A percentile compares a stretch with the other conserved stretches of the same genome.
phyloP scores from a whole-genome alignment of 2,329 filamentous ascomycete genomes.

The Stachybotrys chlorohalonatus region DNA sequence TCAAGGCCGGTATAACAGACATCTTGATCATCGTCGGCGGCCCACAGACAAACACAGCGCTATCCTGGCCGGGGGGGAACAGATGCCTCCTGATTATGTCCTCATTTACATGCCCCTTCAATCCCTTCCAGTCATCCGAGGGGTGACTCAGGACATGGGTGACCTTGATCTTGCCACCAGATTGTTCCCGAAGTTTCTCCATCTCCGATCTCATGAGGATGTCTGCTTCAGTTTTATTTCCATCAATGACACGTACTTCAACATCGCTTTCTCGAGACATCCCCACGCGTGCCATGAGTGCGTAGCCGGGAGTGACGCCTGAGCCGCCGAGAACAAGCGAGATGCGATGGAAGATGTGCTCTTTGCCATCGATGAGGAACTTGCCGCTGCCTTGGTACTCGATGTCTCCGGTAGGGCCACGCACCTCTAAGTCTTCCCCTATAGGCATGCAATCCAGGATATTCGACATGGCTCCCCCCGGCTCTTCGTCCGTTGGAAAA shows the following conservation, averaged over 20 bases:
- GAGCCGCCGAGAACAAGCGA: constrained; percentile 40
- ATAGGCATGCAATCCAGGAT: constrained; percentile 40
- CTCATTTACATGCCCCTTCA: constrained; percentile 32
- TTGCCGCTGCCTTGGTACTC: constrained; percentile 34
- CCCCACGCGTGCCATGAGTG: constrained; percentile 35
- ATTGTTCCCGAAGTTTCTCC: constrained; percentile 18
- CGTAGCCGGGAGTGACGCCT: constrained; percentile 42
- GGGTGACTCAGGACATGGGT: constrained; percentile 37
- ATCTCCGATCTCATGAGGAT: constrained; percentile 34
- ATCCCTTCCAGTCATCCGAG: constrained; percentile 32
- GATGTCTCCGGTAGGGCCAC: constrained; percentile 42
- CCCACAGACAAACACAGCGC: constrained; percentile 38
- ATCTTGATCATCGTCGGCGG: constrained; percentile 41
- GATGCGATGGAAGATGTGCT: constrained; percentile 31
- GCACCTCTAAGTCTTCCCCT: constrained; percentile 40
- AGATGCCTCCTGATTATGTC: constrained; percentile 28
- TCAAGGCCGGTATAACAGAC: constrained; percentile 37
- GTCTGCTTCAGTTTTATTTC: constrained; percentile 36
- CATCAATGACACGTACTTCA: constrained; percentile 33
- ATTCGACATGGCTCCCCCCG: constrained; percentile 44
- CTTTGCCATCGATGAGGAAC: constrained; percentile 33
- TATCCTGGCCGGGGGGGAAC: constrained; percentile 30
- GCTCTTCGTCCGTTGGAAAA: constrained; percentile 34
- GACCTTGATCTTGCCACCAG: constrained; percentile 30
- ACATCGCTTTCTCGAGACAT: constrained; percentile 22